Conservation (phyloP, 331 rosid species). For the Rosa hybrid region DNA sequence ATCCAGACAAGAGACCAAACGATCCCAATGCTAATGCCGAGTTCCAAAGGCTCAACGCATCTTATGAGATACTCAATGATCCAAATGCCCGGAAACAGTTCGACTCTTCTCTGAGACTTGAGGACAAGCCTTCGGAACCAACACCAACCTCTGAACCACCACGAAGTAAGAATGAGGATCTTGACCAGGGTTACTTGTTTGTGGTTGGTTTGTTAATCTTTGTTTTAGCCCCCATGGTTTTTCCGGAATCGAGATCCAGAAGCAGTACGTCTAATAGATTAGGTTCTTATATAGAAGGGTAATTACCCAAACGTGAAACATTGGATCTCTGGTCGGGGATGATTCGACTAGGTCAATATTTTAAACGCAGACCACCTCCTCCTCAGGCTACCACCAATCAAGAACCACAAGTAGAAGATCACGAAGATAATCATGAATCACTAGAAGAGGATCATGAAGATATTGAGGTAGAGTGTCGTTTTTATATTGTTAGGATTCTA, state of each 20-base stretch:
- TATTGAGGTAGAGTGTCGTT: background rate
- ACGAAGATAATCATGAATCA: background rate
- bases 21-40: background rate
- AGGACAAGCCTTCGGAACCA: background rate
- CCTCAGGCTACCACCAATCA: background rate
- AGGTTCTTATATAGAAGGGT: background rate
- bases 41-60: background rate
- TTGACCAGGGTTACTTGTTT: background rate
- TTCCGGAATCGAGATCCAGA: background rate
- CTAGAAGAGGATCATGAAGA: background rate
- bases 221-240: background rate
- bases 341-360: background rate
- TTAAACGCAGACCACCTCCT: background rate
- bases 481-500: background rate
- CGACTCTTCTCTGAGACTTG: background rate
- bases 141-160: background rate
- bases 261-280: background rate
- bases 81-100: background rate
- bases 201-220: background rate
- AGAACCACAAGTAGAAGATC: background rate
- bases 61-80: background rate
- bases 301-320: background rate
- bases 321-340: background rate
- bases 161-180: background rate
- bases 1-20: slow-evolving; percentile 1